Percentiles rank a stretch among this genome's conserved stretches.
phyloP scores from a whole-genome alignment of 768 basidiomycete species.

The Mycena vitilis region DNA sequence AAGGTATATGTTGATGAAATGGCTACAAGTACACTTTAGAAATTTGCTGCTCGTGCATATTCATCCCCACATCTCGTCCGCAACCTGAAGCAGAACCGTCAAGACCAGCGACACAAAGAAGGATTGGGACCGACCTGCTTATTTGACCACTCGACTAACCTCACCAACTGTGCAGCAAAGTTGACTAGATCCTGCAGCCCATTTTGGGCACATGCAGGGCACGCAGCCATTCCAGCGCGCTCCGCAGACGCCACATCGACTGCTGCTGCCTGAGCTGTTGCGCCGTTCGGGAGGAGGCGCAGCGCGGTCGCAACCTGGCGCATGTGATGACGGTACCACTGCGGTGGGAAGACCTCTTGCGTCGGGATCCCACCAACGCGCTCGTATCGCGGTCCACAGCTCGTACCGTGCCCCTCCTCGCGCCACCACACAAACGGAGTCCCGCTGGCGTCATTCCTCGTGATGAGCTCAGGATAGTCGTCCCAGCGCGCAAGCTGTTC shows the following conservation, averaged over 20 bases:
- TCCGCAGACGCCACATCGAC: constrained; percentile 7
- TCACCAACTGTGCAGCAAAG: constrained; percentile 15
- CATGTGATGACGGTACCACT: constrained; percentile 18
- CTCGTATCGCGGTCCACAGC: constrained; percentile 17
- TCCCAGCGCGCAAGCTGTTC: constrained; percentile 1
- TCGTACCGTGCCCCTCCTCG: not conserved
- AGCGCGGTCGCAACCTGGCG: constrained; percentile 13
- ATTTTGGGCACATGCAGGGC: constrained; percentile 20
- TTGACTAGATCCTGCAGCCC: constrained; percentile 22
- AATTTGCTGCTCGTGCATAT: no score
- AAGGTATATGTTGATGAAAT: no score
- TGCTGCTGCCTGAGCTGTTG: not conserved
- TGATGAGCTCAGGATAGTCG: not conserved
- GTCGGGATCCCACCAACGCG: constrained; percentile 6
- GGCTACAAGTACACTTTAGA: no score
- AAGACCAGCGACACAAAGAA: not conserved
- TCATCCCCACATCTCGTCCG: constrained; percentile 18
- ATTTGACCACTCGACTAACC: constrained; percentile 10
- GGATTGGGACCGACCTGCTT: constrained; percentile 4
- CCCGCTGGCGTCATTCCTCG: not conserved
- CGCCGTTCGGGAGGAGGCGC: constrained; percentile 23
- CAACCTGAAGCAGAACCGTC: not conserved
- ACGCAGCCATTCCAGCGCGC: constrained; percentile 5
- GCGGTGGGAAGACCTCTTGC: constrained; percentile 19
- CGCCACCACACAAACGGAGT: constrained; percentile 24